Conservation (phyloP, 2,329 filamentous ascomycete species). For the Epichloe glyceriae region DNA sequence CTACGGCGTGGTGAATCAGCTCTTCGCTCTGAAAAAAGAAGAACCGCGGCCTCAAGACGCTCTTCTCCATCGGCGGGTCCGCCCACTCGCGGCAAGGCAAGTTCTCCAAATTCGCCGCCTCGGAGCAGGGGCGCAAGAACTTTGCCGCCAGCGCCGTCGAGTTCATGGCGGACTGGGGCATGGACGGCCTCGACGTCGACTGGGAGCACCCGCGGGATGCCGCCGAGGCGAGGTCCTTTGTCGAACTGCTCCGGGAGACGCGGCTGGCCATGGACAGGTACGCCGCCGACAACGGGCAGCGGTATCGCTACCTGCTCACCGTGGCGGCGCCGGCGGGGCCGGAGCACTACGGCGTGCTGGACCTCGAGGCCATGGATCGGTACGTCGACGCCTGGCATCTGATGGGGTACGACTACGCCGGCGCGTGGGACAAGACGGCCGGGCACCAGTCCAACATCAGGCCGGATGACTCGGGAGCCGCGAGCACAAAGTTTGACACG, state of each 20-base stretch:
- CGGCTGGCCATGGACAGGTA: conserved; percentile 31
- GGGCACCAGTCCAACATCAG: conserved; percentile 63
- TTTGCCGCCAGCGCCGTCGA: conserved; percentile 60
- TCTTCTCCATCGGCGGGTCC: conserved; percentile 77
- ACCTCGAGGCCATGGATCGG: conserved; percentile 40
- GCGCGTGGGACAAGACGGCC: conserved; percentile 48
- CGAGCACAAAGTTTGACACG: conserved; percentile 55
- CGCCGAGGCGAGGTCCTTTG: conserved; percentile 27
- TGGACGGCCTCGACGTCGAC: conserved; percentile 44
- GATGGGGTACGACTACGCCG: conserved; percentile 61
- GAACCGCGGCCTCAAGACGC: conserved; percentile 62
- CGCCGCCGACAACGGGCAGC: conserved; percentile 24
- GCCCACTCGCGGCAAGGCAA: conserved; percentile 50
- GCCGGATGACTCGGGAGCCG: conserved; percentile 33
- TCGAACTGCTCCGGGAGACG: conserved; percentile 29
- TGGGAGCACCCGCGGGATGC: conserved; percentile 38
- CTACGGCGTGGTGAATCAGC: conserved; percentile 67
- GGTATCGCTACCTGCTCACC: conserved; percentile 37
- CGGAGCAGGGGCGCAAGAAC: conserved; percentile 42
- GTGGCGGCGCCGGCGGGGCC: conserved; percentile 37
- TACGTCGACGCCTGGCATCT: conserved; percentile 47
- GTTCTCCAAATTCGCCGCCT: conserved; percentile 51
- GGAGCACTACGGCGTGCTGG: conserved; percentile 34
- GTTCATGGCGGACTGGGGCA: conserved; percentile 54
- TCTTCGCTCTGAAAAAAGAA: conserved; percentile 67